These are phyloP conservation scores for Aspergillus sclerotioniger DNA, from an alignment of 495 filamentous ascomycete species.

Conservation along the genomic window DNA sequence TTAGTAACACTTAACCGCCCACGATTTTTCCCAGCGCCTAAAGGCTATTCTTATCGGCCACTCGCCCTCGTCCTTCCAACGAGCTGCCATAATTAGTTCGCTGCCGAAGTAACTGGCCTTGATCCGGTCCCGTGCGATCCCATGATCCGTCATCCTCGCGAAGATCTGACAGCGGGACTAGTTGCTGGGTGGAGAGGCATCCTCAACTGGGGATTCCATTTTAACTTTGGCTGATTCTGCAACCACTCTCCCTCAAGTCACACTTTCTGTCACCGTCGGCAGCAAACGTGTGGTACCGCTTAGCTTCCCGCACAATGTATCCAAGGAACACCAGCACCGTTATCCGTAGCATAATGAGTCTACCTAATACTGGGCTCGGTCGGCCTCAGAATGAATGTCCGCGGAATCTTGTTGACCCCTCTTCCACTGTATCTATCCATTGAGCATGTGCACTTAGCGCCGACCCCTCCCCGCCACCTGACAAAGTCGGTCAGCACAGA, in stretches of 20 bases:
- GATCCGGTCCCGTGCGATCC: background rate
- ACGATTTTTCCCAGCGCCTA: slow-evolving; percentile 6
- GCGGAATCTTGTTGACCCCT: too few relatives aligned
- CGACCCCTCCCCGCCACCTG: background rate
- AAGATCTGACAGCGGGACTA: slow-evolving; percentile 8
- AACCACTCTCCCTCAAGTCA: slow-evolving; percentile 14
- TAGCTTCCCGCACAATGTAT: background rate
- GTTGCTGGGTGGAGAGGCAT: background rate
- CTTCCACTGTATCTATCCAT: too few relatives aligned
- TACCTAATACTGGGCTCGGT: too few relatives aligned
- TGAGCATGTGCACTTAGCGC: too few relatives aligned
- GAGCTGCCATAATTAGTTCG: slow-evolving; percentile 17
- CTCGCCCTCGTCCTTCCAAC: background rate
- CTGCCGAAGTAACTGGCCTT: background rate
- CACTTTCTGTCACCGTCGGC: slow-evolving; percentile 7
- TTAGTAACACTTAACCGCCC: slow-evolving; percentile 34
- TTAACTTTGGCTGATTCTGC: slow-evolving; percentile 16
- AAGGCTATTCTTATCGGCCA: slow-evolving; percentile 1
- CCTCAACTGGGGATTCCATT: background rate
- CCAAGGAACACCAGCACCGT: background rate
- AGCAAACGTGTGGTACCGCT: background rate
- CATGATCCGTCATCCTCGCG: slow-evolving; percentile 9
- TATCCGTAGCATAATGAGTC: background rate
- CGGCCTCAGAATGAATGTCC: too few relatives aligned
- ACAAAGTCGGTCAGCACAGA: slow-evolving; percentile 1